Evolutionary conservation across 805 yeast genomes (phyloP).

Genomic region (Wilhelminamyces savonicus): DNA sequence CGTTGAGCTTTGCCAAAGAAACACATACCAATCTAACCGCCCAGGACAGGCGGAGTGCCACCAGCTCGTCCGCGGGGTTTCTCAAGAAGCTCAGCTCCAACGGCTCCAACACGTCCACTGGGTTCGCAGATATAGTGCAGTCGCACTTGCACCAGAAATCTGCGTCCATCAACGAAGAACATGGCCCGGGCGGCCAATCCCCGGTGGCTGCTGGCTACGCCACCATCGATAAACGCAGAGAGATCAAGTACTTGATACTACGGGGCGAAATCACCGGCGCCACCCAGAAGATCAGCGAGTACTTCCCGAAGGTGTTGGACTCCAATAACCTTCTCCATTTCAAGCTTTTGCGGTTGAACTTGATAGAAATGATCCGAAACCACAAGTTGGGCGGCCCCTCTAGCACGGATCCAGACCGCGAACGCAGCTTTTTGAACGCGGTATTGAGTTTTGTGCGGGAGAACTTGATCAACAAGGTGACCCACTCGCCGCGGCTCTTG

Average conservation of each 20-base stretch:
- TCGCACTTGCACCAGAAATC: not conserved
- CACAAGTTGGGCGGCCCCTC: slow-evolving; percentile 22
- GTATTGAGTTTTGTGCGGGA: slow-evolving; percentile 56
- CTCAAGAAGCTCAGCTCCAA: not conserved
- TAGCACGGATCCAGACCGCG: slow-evolving; percentile 19
- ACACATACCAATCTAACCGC: slow-evolving; percentile 24
- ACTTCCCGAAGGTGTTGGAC: slow-evolving; percentile 63
- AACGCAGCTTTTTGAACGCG: slow-evolving; percentile 44
- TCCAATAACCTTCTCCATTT: slow-evolving; percentile 62
- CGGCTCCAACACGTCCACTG: too few species aligned
- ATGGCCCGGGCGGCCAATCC: too few species aligned
- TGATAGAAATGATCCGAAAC: slow-evolving; percentile 75
- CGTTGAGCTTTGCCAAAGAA: slow-evolving; percentile 55
- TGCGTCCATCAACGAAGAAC: slow-evolving; percentile 1
- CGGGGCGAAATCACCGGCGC: slow-evolving; percentile 58
- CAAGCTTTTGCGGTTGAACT: slow-evolving; percentile 60
- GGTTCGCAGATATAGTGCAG: not conserved
- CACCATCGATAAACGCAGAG: slow-evolving; percentile 46
- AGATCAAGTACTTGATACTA: slow-evolving; percentile 47
- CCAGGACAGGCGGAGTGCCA: too few species aligned
- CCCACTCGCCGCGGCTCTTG: slow-evolving; percentile 52
- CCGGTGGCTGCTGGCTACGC: slow-evolving; percentile 33
- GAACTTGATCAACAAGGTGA: slow-evolving; percentile 55
- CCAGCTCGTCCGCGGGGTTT: not conserved
- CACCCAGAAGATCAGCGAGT: slow-evolving; percentile 47